A percentile compares a stretch with the other conserved stretches of the same genome.
Conservation (phyloP, 83 land plant genomes). For the Isoetes engelmannii region DNA sequence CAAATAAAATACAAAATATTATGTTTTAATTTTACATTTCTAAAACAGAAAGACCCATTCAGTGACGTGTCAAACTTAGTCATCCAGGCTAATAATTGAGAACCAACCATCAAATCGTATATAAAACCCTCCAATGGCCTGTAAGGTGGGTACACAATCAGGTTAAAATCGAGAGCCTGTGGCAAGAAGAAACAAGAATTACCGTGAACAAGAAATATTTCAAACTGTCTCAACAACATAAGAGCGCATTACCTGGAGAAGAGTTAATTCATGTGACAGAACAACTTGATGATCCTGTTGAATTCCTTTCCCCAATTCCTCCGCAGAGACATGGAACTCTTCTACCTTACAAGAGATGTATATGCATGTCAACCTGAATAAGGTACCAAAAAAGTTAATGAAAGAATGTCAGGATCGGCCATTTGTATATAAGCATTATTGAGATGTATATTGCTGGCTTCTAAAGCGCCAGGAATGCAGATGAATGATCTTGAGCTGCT, state of each 20-base stretch:
- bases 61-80: background rate
- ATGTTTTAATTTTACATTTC: no score
- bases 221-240: no score
- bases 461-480: no score
- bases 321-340: conserved; percentile 96
- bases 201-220: no score
- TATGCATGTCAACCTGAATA: conserved; percentile 81
- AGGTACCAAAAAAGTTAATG: no score
- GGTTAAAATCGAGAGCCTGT: conserved; percentile 91
- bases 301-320: conserved; percentile 98
- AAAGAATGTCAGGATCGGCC: no score
- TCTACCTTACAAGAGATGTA: conserved; percentile 96
- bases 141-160: conserved; percentile 94
- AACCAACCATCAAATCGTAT: conserved; percentile 71
- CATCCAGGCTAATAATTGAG: background rate
- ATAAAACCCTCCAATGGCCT: conserved; percentile 84
- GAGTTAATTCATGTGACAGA: conserved; percentile 80
- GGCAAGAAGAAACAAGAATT: background rate
- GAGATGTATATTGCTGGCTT: no score
- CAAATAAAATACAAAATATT: no score
- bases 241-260: conserved; percentile 51
- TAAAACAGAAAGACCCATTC: background rate
- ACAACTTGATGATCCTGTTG: conserved; percentile 92
- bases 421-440: no score
- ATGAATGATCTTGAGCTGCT: no score